phyloP scores from a whole-genome alignment of 2,329 filamentous ascomycete genomes.

The Trichophyton simii region DNA sequence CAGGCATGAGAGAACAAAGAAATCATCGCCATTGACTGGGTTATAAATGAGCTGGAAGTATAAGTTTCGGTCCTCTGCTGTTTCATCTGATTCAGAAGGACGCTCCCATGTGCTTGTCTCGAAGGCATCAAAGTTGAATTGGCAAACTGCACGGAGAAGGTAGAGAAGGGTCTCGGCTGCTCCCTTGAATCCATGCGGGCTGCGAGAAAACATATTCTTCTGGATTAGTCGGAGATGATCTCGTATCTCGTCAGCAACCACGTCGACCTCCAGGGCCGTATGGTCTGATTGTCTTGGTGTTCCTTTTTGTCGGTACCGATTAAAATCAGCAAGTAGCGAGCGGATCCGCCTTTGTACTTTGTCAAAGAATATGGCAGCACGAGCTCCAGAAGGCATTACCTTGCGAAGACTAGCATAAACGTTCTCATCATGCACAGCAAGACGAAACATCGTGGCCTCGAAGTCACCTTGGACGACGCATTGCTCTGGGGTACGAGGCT shows the following conservation, averaged over 20 bases:
- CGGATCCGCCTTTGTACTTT: slow-evolving; percentile 28
- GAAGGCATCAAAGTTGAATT: slow-evolving; percentile 29
- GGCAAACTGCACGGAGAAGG: slow-evolving; percentile 27
- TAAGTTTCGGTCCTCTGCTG: slow-evolving; percentile 32
- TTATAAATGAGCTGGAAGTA: slow-evolving; percentile 31
- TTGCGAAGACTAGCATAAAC: slow-evolving; percentile 32
- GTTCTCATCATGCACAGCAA: slow-evolving; percentile 34
- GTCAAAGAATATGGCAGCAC: slow-evolving; percentile 34
- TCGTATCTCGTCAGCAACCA: slow-evolving; percentile 24
- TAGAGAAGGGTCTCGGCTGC: slow-evolving; percentile 28
- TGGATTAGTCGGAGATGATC: slow-evolving; percentile 22
- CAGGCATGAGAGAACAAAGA: slow-evolving; percentile 31
- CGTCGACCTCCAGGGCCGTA: slow-evolving; percentile 19
- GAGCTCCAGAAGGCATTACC: slow-evolving; percentile 30
- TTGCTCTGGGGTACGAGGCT: slow-evolving; percentile 27
- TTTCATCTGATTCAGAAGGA: slow-evolving; percentile 23
- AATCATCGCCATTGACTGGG: slow-evolving; percentile 20
- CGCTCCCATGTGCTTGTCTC: slow-evolving; percentile 27
- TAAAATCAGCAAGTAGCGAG: slow-evolving; percentile 27
- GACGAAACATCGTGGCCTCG: slow-evolving; percentile 34
- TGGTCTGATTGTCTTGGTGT: slow-evolving; percentile 16
- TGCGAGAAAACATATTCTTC: slow-evolving; percentile 23
- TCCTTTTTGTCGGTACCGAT: slow-evolving; percentile 28
- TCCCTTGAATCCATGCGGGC: slow-evolving; percentile 26
- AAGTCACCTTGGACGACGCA: slow-evolving; percentile 36